Conservation (phyloP, 225 moss, liverwort and hornwort genomes). For the Anthoceros angustus region DNA sequence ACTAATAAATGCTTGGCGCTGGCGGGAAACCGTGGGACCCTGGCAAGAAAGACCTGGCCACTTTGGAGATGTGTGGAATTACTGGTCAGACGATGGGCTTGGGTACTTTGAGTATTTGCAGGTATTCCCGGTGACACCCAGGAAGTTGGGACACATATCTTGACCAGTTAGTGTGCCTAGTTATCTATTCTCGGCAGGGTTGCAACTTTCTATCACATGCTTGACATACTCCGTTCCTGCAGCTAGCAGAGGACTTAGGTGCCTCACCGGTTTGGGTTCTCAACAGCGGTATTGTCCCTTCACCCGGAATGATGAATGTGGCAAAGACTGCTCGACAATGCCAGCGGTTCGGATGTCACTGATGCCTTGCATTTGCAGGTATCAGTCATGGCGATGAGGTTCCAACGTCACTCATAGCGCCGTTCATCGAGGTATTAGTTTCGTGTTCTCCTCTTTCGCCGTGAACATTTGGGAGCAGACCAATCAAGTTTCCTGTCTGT, state of each 20-base stretch:
- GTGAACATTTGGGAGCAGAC: no score
- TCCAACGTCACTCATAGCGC: slow-evolving; percentile 20
- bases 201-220: no score
- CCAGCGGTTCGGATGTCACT: neutral
- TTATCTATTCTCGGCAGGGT: no score
- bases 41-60: slow-evolving; percentile 79
- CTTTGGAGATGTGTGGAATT: slow-evolving; percentile 81
- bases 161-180: no score
- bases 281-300: slow-evolving; percentile 55
- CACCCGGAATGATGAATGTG: neutral
- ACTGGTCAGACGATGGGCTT: slow-evolving; percentile 92
- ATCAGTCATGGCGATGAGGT: slow-evolving; percentile 27
- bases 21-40: slow-evolving; percentile 78
- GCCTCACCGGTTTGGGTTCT: slow-evolving; percentile 83
- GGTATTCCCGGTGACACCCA: slow-evolving; percentile 16
- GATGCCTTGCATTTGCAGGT: slow-evolving; percentile 14
- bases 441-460: no score
- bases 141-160: neutral
- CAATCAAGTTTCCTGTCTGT: no score
- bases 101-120: slow-evolving; percentile 79
- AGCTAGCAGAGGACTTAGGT: slow-evolving; percentile 82
- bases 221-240: slow-evolving; percentile 10
- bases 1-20: slow-evolving; percentile 70
- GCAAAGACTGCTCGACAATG: neutral
- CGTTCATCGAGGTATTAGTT: slow-evolving; percentile 23